These are phyloP conservation scores for Leccinum boreale DNA, from an alignment of 768 basidiomycete genomes.

Conservation along the genomic window DNA sequence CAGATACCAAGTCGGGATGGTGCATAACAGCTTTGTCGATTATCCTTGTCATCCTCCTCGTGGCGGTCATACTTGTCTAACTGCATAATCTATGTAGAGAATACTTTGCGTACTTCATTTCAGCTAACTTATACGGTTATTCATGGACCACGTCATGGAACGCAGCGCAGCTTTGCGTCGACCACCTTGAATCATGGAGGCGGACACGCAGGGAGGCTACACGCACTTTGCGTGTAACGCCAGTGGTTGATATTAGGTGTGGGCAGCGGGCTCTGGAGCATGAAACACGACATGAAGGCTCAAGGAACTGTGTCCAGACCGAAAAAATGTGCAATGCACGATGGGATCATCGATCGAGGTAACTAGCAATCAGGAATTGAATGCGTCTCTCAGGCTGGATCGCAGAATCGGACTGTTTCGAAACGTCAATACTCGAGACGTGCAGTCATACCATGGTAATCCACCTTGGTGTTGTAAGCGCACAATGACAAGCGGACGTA, in stretches of 20 bases:
- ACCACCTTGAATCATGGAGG: not conserved
- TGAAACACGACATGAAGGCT: not conserved
- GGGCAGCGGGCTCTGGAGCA: not conserved
- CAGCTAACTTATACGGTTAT: slow-evolving; percentile 16
- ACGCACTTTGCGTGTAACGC: not conserved
- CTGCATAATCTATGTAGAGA: not conserved
- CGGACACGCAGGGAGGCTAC: not conserved
- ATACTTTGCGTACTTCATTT: slow-evolving; percentile 9
- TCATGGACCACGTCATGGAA: not conserved
- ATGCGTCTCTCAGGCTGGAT: not conserved
- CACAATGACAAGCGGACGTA: not conserved
- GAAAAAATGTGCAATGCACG: not conserved
- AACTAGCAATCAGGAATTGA: not conserved
- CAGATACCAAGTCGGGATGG: slow-evolving; percentile 87
- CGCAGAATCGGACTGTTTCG: not conserved
- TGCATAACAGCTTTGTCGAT: slow-evolving; percentile 84
- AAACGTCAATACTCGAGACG: not conserved
- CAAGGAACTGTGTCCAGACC: not conserved
- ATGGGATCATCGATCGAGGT: not conserved
- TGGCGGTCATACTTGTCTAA: slow-evolving; percentile 77
- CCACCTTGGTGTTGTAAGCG: not conserved
- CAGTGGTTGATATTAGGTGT: not conserved
- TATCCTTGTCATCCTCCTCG: slow-evolving; percentile 69
- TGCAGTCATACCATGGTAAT: not conserved
- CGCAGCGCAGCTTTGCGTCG: not conserved